phyloP scores from a whole-genome alignment of 495 filamentous ascomycete genomes.

The Aspergillus carlsbadensis region DNA sequence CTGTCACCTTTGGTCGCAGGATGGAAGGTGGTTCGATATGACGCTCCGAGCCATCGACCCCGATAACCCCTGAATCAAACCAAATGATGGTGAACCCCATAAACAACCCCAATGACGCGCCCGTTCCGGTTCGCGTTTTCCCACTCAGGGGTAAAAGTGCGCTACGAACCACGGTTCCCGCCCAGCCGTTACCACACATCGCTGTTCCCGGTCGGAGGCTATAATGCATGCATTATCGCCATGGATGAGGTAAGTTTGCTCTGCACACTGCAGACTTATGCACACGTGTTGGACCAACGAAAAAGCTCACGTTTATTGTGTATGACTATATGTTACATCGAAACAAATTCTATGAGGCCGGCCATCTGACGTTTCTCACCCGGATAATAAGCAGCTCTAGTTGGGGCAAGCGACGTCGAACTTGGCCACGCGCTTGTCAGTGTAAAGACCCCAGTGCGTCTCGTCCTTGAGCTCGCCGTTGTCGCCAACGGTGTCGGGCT shows the following conservation, averaged over 20 bases:
- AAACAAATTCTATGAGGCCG: slow-evolving; percentile 1
- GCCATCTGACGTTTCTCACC: background rate
- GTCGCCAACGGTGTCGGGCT: slow-evolving; percentile 68
- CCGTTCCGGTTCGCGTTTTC: slow-evolving; percentile 21
- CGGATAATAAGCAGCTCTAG: slow-evolving; percentile 1
- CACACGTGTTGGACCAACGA: background rate
- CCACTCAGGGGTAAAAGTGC: slow-evolving; percentile 32
- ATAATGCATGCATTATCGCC: slow-evolving; percentile 2
- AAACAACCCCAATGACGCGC: slow-evolving; percentile 20
- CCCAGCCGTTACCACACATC: slow-evolving; percentile 8
- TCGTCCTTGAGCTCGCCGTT: slow-evolving; percentile 67
- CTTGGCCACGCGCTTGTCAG: slow-evolving; percentile 59
- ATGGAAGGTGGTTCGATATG: background rate
- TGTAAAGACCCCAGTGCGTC: slow-evolving; percentile 77
- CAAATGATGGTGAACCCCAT: slow-evolving; percentile 7
- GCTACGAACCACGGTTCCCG: slow-evolving; percentile 35
- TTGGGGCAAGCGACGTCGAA: slow-evolving; percentile 57
- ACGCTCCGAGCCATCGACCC: no score
- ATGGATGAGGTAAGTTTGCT: slow-evolving; percentile 8
- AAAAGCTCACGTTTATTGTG: slow-evolving; percentile 5
- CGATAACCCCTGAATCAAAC: background rate
- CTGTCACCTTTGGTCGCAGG: no score
- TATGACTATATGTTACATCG: slow-evolving; percentile 18
- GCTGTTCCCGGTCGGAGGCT: background rate
- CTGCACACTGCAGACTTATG: background rate